Percentiles rank a stretch among this genome's conserved stretches.
Evolutionary conservation across 148 eudicot species (phyloP).

Genomic region (Rheum nobile): DNA sequence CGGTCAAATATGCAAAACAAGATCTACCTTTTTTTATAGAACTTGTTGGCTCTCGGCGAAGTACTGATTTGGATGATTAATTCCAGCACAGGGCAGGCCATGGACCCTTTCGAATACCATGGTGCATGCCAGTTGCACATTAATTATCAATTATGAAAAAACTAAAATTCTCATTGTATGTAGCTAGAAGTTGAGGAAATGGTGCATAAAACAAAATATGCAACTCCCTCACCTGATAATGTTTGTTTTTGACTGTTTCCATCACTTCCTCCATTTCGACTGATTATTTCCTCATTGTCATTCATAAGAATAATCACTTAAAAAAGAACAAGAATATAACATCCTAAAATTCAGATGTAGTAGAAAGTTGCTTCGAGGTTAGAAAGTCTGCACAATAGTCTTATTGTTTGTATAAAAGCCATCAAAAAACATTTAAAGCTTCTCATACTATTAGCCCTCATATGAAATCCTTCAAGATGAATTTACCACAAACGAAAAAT

Average conservation of each 20-base stretch:
- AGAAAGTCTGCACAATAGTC: not conserved
- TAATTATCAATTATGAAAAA: constrained; percentile 5
- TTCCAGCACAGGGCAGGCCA: constrained; percentile 69
- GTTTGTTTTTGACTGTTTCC: constrained; percentile 65
- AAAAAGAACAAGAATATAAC: too few species aligned
- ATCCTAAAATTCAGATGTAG: not conserved
- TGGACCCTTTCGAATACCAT: constrained; percentile 87
- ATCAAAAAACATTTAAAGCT: not conserved
- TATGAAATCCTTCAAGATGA: not conserved
- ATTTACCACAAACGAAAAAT: not conserved
- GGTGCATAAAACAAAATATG: not conserved
- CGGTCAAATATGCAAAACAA: not conserved
- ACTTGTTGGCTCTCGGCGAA: constrained; percentile 70
- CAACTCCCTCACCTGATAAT: constrained; percentile 51
- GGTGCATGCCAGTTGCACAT: constrained; percentile 81
- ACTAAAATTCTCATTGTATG: not conserved
- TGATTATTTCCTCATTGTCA: constrained; percentile 72
- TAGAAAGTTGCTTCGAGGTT: not conserved
- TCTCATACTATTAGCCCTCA: not conserved
- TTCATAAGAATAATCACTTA: constrained; percentile 1
- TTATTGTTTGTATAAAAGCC: not conserved
- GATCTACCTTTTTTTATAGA: too few species aligned
- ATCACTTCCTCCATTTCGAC: constrained; percentile 60
- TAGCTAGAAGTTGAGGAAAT: not conserved
- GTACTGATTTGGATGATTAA: constrained; percentile 88